These are phyloP conservation scores for Xylariaceae sp. DNA, from an alignment of 2,329 filamentous ascomycete species.

Conservation along the genomic window DNA sequence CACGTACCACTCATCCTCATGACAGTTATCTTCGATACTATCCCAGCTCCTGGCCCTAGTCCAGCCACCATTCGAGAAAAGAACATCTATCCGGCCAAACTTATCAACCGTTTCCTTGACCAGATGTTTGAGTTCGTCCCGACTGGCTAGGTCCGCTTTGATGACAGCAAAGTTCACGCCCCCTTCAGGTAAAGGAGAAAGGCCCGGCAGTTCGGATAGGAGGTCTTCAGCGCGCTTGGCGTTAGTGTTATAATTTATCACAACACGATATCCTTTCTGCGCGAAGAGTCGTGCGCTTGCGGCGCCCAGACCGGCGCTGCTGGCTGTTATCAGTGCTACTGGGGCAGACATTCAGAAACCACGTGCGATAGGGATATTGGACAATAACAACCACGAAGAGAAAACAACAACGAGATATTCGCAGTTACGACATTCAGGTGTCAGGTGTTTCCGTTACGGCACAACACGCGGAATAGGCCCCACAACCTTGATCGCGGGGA, in stretches of 20 bases:
- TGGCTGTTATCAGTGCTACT: constrained; percentile 49
- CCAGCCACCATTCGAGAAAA: constrained; percentile 72
- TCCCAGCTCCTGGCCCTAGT: constrained; percentile 44
- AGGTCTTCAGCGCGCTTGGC: constrained; percentile 58
- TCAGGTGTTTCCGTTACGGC: too few species aligned
- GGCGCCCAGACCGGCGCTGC: constrained; percentile 67
- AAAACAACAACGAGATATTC: too few species aligned
- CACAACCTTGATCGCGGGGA: too few species aligned
- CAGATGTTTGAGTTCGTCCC: constrained; percentile 56
- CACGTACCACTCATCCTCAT: neutral
- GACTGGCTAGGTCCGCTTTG: constrained; percentile 64
- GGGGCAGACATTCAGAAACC: constrained; percentile 8
- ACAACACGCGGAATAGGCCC: too few species aligned
- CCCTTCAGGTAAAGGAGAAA: constrained; percentile 36
- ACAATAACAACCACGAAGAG: too few species aligned
- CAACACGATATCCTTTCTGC: constrained; percentile 63
- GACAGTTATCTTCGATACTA: constrained; percentile 51
- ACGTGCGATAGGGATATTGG: too few species aligned
- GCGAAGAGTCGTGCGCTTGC: constrained; percentile 66
- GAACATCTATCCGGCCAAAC: constrained; percentile 71
- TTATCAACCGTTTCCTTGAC: constrained; percentile 57
- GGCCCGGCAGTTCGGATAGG: constrained; percentile 50
- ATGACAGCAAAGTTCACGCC: constrained; percentile 47
- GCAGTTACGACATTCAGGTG: too few species aligned
- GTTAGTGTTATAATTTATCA: constrained; percentile 70